These are phyloP conservation scores for Suillus subluteus DNA, from an alignment of 768 basidiomycete genomes.

Conservation along the genomic window DNA sequence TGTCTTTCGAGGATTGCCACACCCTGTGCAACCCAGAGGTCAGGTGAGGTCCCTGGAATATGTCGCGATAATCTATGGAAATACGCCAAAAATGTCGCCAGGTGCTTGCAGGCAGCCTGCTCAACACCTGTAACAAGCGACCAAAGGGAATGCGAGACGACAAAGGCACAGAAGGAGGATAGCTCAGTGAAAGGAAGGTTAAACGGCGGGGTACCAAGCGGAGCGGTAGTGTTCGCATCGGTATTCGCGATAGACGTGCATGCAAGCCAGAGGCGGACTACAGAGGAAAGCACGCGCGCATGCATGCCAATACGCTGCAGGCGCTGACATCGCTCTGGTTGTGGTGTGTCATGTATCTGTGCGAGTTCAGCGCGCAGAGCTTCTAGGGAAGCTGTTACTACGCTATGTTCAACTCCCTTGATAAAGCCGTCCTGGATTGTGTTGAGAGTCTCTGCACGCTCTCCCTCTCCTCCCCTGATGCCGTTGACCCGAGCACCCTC, in stretches of 20 bases:
- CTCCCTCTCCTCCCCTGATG: conserved; percentile 63
- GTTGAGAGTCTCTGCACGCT: conserved; percentile 48
- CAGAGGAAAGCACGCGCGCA: conserved; percentile 45
- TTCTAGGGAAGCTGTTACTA: conserved; percentile 42
- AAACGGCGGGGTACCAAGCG: conserved; percentile 58
- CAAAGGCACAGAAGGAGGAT: conserved; percentile 52
- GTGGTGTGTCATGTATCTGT: neutral
- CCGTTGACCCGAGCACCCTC: conserved; percentile 80
- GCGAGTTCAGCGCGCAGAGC: conserved; percentile 36
- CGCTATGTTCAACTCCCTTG: conserved; percentile 34
- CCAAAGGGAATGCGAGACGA: conserved; percentile 60
- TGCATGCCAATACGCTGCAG: conserved; percentile 37
- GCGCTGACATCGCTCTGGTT: neutral
- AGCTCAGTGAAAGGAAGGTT: conserved; percentile 59
- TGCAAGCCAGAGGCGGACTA: conserved; percentile 66
- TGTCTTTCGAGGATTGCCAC: conserved; percentile 57
- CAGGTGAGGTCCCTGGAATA: conserved; percentile 56
- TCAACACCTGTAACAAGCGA: conserved; percentile 18
- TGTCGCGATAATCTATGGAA: conserved; percentile 64
- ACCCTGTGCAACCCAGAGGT: conserved; percentile 71
- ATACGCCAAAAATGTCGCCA: conserved; percentile 54
- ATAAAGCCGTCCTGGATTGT: conserved; percentile 45
- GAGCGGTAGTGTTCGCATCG: conserved; percentile 38
- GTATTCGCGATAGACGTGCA: conserved; percentile 51
- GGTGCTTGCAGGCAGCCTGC: conserved; percentile 41